Evolutionary conservation across 371 early-diverging fungal species (phyloP).

Genomic region (Mortierella sp.): DNA sequence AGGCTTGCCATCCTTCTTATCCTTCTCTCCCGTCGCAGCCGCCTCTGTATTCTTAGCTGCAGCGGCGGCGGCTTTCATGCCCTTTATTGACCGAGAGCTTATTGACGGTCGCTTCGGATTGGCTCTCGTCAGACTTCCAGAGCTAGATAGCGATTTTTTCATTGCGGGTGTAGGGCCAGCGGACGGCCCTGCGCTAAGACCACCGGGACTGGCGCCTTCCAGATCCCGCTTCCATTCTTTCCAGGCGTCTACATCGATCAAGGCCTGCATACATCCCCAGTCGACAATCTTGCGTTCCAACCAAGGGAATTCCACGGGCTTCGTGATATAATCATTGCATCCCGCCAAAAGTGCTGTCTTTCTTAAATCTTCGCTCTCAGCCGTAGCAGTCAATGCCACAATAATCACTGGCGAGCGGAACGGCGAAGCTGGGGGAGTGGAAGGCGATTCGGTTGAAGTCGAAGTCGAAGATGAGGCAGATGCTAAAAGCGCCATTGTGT

Average conservation of each 20-base stretch:
- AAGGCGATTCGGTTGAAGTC: slow-evolving; percentile 5
- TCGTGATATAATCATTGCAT: slow-evolving; percentile 91
- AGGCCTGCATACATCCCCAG: slow-evolving; percentile 94
- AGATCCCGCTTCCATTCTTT: slow-evolving; percentile 69
- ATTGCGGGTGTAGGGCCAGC: slow-evolving; percentile 1
- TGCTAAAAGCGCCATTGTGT: slow-evolving; percentile 8
- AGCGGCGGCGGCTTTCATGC: slow-evolving; percentile 22
- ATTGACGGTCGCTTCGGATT: slow-evolving; percentile 47
- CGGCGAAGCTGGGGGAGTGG: slow-evolving; percentile 51
- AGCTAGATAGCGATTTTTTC: slow-evolving; percentile 23
- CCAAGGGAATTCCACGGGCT: slow-evolving; percentile 89
- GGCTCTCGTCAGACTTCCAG: slow-evolving; percentile 21
- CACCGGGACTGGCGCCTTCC: slow-evolving; percentile 30
- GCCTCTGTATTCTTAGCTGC: slow-evolving; percentile 27
- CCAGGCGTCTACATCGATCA: slow-evolving; percentile 91
- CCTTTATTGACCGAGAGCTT: slow-evolving; percentile 42
- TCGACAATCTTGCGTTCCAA: slow-evolving; percentile 88
- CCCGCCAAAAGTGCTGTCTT: slow-evolving; percentile 87
- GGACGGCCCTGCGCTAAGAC: slow-evolving; percentile 8
- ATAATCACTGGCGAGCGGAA: slow-evolving; percentile 87
- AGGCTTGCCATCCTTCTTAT: background rate
- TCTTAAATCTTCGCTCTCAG: slow-evolving; percentile 77
- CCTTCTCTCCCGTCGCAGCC: background rate
- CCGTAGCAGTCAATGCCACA: slow-evolving; percentile 89
- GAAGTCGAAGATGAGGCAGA: background rate